These are phyloP conservation scores for Pyrenophora graminea DNA, from an alignment of 2,329 filamentous ascomycete species.

Conservation along the genomic window DNA sequence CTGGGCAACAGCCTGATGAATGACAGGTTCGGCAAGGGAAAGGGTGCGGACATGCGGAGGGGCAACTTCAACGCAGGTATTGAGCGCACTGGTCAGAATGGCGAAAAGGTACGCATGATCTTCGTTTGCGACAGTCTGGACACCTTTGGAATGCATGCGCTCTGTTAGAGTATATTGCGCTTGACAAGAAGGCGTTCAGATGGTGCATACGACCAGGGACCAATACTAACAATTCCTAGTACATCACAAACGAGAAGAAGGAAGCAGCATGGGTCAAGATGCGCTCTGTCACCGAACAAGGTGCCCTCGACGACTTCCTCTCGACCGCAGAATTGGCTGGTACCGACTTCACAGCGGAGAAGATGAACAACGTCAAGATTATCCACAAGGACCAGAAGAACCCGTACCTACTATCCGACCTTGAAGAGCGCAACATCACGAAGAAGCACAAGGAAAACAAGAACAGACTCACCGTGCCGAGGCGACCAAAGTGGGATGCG, in stretches of 20 bases:
- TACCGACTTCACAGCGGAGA: conserved; percentile 98
- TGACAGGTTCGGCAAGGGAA: conserved; percentile 93
- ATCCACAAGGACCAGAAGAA: conserved; percentile 97
- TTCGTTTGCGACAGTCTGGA: too few species aligned
- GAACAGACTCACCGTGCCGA: conserved; percentile 80
- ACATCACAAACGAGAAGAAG: conserved; percentile 86
- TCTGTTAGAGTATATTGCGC: neutral
- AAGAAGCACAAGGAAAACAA: conserved; percentile 84
- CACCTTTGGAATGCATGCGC: neutral
- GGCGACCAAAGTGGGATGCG: conserved; percentile 86
- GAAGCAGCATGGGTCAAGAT: conserved; percentile 99
- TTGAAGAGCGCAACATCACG: conserved; percentile 77
- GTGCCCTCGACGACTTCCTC: conserved; percentile 93
- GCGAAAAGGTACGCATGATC: conserved; percentile 65
- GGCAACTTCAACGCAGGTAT: conserved; percentile 66
- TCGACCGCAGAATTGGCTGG: conserved; percentile 95
- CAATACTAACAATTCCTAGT: conserved; percentile 55
- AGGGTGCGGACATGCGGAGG: conserved; percentile 80
- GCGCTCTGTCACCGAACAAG: conserved; percentile 97
- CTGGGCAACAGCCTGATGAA: conserved; percentile 99
- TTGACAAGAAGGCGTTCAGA: neutral
- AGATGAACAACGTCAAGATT: conserved; percentile 98
- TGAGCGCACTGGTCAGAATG: conserved; percentile 72
- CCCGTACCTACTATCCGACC: conserved; percentile 83
- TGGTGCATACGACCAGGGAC: neutral